phyloP scores from a whole-genome alignment of 2,329 filamentous ascomycete species.

The Pseudohalonectria lignicola region DNA sequence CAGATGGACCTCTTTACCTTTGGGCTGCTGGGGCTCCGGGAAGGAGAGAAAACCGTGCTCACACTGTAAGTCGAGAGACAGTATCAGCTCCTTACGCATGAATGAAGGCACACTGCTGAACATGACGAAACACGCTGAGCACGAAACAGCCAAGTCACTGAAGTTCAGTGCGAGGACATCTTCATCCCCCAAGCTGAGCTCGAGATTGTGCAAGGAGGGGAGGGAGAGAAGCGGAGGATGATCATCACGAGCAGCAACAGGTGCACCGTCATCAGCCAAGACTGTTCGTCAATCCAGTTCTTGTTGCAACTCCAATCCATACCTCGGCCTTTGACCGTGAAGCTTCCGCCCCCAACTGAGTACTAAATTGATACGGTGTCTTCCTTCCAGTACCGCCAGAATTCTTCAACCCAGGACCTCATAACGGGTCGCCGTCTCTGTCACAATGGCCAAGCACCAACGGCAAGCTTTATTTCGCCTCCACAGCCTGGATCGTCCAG shows the following conservation, averaged over 20 bases:
- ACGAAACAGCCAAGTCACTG: slow-evolving; percentile 11
- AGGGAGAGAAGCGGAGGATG: slow-evolving; percentile 9
- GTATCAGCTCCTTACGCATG: no score
- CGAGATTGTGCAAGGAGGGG: slow-evolving; percentile 7
- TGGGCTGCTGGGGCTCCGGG: neutral
- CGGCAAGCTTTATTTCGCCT: neutral
- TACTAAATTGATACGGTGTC: no score
- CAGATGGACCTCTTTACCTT: neutral
- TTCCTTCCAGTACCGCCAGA: neutral
- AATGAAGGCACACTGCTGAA: no score
- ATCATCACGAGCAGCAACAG: slow-evolving; percentile 12
- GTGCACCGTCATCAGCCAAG: slow-evolving; percentile 12
- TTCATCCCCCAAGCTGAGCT: slow-evolving; percentile 12
- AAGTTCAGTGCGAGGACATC: slow-evolving; percentile 12
- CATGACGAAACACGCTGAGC: no score
- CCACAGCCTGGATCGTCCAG: neutral
- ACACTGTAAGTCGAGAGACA: neutral
- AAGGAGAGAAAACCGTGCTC: neutral
- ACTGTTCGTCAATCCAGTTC: slow-evolving; percentile 5
- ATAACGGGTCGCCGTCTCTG: neutral
- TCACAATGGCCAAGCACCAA: no score
- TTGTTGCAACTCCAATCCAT: no score
- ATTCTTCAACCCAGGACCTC: neutral
- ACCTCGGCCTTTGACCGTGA: neutral
- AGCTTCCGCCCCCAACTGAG: no score